Percentiles rank a stretch among this genome's conserved stretches.
These are phyloP conservation scores for Coemansia aciculifera DNA, from an alignment of 192 early-diverging fungal genomes.

Conservation along the genomic window DNA sequence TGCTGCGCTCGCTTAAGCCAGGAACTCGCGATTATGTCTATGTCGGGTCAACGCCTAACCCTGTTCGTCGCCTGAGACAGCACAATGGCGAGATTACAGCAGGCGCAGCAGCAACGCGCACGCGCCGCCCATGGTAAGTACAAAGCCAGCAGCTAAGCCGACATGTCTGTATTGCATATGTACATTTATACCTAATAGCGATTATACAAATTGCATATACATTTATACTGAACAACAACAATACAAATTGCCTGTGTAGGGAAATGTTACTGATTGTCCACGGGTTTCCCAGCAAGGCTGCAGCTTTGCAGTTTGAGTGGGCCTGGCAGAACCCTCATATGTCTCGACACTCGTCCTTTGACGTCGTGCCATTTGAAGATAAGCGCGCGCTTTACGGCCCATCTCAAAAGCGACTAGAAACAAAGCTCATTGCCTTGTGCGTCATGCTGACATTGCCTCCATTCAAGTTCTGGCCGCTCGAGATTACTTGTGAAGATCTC, in stretches of 20 bases:
- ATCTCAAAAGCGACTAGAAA: slow-evolving; percentile 37
- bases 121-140: slow-evolving; percentile 40
- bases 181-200: neutral
- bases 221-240: neutral
- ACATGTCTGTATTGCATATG: neutral
- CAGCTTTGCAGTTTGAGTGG: slow-evolving; percentile 55
- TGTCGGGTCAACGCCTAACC: slow-evolving; percentile 53
- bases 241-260: slow-evolving; percentile 15
- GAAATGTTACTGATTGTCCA: slow-evolving; percentile 49
- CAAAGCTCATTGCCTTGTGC: slow-evolving; percentile 42
- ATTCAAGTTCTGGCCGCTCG: slow-evolving; percentile 45
- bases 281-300: slow-evolving; percentile 46
- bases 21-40: slow-evolving; percentile 31
- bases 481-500: slow-evolving; percentile 22
- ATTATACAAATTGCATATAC: neutral
- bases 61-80: slow-evolving; percentile 46
- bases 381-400: slow-evolving; percentile 32
- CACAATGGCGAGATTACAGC: slow-evolving; percentile 54
- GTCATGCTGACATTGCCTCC: slow-evolving; percentile 39
- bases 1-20: slow-evolving; percentile 50
- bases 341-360: slow-evolving; percentile 38
- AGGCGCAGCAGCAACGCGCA: slow-evolving; percentile 39
- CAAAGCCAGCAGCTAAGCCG: neutral
- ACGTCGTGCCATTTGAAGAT: slow-evolving; percentile 21
- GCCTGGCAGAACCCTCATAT: slow-evolving; percentile 54